Evolutionary conservation across 768 basidiomycete species (phyloP).

Genomic region (Kwoniella pini): DNA sequence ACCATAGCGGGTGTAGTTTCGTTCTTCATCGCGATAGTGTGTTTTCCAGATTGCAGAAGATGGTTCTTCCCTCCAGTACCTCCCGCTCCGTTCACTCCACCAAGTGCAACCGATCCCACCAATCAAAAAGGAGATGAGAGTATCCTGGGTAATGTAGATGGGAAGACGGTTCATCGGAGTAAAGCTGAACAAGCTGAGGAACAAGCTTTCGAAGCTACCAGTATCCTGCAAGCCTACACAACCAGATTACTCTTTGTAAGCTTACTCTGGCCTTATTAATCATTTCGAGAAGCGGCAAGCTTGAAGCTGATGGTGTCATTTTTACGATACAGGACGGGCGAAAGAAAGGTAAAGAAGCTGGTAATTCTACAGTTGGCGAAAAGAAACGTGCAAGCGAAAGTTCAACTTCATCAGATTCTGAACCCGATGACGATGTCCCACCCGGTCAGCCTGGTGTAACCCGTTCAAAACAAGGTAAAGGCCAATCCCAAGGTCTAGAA

Average conservation of each 20-base stretch:
- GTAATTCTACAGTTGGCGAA: constrained; percentile 52
- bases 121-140: constrained; percentile 56
- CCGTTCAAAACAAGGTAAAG: constrained; percentile 1
- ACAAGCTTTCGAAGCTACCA: constrained; percentile 56
- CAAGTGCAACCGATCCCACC: constrained; percentile 56
- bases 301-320: no score
- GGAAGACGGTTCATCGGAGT: constrained; percentile 51
- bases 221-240: constrained; percentile 39
- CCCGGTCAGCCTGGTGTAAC: constrained; percentile 15
- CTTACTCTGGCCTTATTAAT: constrained; percentile 1
- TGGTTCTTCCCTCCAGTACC: constrained; percentile 55
- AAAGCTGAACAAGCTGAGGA: constrained; percentile 57
- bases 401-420: constrained; percentile 36
- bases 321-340: constrained; percentile 39
- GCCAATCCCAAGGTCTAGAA: constrained; percentile 33
- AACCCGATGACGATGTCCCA: constrained; percentile 35
- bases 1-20: constrained; percentile 49
- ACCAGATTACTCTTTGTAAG: constrained; percentile 41
- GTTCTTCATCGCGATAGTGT: constrained; percentile 51
- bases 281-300: no score
- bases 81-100: constrained; percentile 52
- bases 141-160: constrained; percentile 50
- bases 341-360: constrained; percentile 49
- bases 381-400: constrained; percentile 31
- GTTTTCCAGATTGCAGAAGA: constrained; percentile 50